phyloP scores from a whole-genome alignment of 192 early-diverging fungal species.

The Phycomyces blakesleeanus region DNA sequence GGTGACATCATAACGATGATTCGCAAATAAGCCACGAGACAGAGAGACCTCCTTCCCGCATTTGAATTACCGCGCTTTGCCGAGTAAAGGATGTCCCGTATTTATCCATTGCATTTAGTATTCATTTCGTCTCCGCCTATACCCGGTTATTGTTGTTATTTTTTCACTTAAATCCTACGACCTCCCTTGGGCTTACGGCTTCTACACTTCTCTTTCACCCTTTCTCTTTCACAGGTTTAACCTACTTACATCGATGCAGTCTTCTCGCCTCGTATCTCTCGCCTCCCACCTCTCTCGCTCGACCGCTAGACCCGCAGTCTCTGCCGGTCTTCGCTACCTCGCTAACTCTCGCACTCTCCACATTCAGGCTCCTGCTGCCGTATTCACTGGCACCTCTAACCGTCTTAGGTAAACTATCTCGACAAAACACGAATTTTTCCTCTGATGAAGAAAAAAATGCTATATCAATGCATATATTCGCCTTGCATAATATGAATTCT shows the following conservation, averaged over 20 bases:
- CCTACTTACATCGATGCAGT: constrained; percentile 1
- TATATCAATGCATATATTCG: background rate
- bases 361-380: constrained; percentile 21
- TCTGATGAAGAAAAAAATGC: background rate
- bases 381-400: constrained; percentile 14
- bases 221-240: no score
- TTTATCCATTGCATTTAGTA: no score
- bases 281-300: constrained; percentile 5
- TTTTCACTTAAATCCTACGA: no score
- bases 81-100: no score
- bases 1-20: no score
- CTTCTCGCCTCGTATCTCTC: constrained; percentile 9
- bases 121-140: no score
- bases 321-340: constrained; percentile 19
- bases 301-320: background rate
- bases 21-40: no score
- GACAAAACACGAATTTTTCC: background rate
- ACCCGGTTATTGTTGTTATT: no score
- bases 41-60: no score
- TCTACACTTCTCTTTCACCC: no score
- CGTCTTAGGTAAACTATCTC: constrained; percentile 20
- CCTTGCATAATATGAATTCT: background rate
- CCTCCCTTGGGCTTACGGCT: no score
- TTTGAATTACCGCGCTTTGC: no score
- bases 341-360: constrained; percentile 23